Evolutionary conservation across 2,329 filamentous ascomycete species (phyloP), one percentile per base, ranked within the genome.

Genomic region (Sphaerulina musiva): DNA sequence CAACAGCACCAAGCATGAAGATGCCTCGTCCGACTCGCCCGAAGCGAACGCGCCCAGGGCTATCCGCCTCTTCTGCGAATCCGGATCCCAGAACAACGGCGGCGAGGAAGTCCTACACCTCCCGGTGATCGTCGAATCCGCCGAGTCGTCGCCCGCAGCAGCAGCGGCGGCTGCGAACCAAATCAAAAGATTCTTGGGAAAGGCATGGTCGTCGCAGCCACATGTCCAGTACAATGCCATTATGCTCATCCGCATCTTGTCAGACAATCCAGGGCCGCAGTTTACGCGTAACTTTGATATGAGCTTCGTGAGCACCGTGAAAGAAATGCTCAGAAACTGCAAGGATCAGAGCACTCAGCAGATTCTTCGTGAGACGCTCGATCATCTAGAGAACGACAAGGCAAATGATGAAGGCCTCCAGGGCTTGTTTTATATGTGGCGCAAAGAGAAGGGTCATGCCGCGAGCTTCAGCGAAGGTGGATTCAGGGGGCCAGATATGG

Each of bases 221-320:
- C 83, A 87, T 64, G 83, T 85, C 62, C 92, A 97, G 72, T 97
- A 96, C 78, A 96, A 97, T 74, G 86, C 89, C 59, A 84, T 97
- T 66, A 97, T 97, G 93, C 80, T 98, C 53, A 78, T 95, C 62
- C 86, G 92, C 58, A 98, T 98, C 66, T 76, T 98, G 61, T 80
- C 84, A 63, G 91, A 97, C 70, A 96, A 98, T 69, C 93, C 93
- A 0, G 92, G 92, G 31, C 79, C 80, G 50, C 89, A 84, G 1
- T 98, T 98, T 67, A 95, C 92, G n/a, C 81, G 87, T 62, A 91
- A 95, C 69, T 72, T 97, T 41, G 91, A 96, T 71, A 79, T 84
- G 66, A 89, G 89, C 65, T 97, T 96, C 67, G 82, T 87, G 50
- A 79, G 85, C 41, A 83, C 83, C 0, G 74, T 87, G 12, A 92